Conservation (phyloP, 768 basidiomycete genomes). For the Coprinellus aureogranulatus region DNA sequence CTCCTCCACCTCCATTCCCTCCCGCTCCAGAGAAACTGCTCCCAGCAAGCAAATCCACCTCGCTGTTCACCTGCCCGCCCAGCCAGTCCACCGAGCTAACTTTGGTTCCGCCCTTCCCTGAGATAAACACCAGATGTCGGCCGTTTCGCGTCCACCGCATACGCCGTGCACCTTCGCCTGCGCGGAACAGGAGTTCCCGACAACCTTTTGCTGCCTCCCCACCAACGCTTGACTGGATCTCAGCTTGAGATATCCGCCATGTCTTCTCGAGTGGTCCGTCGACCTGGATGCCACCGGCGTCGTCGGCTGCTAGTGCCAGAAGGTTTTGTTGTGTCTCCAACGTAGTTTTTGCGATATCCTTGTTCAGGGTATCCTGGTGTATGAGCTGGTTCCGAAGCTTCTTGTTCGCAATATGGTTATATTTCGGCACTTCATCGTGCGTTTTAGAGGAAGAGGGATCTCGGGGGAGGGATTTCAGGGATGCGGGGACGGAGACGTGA, state of each 20-base stretch:
- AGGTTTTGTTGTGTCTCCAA: constrained; percentile 49
- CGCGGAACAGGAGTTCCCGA: constrained; percentile 74
- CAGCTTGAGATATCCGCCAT: constrained; percentile 82
- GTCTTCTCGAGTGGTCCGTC: constrained; percentile 84
- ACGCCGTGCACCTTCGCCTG: constrained; percentile 70
- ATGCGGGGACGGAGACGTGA: constrained; percentile 64
- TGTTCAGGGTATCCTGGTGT: constrained; percentile 59
- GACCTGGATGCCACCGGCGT: constrained; percentile 69
- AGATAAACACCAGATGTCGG: constrained; percentile 43
- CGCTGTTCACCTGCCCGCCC: constrained; percentile 53
- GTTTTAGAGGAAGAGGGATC: constrained; percentile 6
- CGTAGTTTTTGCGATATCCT: constrained; percentile 63
- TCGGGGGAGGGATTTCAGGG: constrained; percentile 51
- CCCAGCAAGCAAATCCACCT: constrained; percentile 4
- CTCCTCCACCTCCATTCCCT: constrained; percentile 2
- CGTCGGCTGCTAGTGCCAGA: constrained; percentile 45
- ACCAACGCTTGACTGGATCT: constrained; percentile 65
- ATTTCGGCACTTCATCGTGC: constrained; percentile 42
- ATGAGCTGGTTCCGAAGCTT: constrained; percentile 72
- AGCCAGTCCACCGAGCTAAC: constrained; percentile 8
- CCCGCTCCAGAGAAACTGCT: not conserved
- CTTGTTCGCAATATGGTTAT: constrained; percentile 67
- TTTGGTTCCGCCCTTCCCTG: constrained; percentile 5
- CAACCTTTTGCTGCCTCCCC: constrained; percentile 74
- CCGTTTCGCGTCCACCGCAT: constrained; percentile 90